phyloP scores from a whole-genome alignment of 148 eudicot genomes.

The Rheum nobile region DNA sequence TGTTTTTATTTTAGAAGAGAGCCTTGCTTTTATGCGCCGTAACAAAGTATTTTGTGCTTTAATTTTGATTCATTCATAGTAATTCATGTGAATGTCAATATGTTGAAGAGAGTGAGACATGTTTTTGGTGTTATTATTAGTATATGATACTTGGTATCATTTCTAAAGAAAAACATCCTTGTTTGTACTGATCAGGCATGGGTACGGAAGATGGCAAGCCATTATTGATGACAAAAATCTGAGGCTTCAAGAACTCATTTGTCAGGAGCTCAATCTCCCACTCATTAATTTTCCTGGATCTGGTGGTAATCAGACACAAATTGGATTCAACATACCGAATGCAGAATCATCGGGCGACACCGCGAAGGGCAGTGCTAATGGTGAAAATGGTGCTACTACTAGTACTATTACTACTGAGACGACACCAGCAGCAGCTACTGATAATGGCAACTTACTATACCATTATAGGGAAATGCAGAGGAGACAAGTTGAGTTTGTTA shows the following conservation, averaged over 20 bases:
- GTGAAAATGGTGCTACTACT: conserved; percentile 27
- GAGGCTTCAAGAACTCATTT: conserved; percentile 61
- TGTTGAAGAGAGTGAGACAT: not conserved
- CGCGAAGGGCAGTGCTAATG: conserved; percentile 22
- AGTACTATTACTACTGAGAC: conserved; percentile 16
- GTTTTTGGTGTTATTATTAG: not conserved
- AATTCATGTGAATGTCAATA: not conserved
- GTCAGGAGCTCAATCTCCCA: conserved; percentile 83
- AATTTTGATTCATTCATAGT: no score
- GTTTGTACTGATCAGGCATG: conserved; percentile 43
- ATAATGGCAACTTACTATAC: conserved; percentile 32
- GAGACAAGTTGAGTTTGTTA: conserved; percentile 82
- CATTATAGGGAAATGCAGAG: conserved; percentile 89
- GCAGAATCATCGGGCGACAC: conserved; percentile 30
- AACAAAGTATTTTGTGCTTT: no score
- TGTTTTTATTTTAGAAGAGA: no score
- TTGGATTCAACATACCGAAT: conserved; percentile 20
- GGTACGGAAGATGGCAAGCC: conserved; percentile 98
- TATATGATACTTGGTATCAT: no score
- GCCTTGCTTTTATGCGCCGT: no score
- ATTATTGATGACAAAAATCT: conserved; percentile 85
- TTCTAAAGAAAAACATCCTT: not conserved
- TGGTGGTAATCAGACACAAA: conserved; percentile 38
- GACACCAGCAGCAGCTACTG: conserved; percentile 25
- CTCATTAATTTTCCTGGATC: conserved; percentile 35